These are phyloP conservation scores for Debaryomyces fabryi DNA, from an alignment of 1,139 yeast species.

Conservation along the genomic window DNA sequence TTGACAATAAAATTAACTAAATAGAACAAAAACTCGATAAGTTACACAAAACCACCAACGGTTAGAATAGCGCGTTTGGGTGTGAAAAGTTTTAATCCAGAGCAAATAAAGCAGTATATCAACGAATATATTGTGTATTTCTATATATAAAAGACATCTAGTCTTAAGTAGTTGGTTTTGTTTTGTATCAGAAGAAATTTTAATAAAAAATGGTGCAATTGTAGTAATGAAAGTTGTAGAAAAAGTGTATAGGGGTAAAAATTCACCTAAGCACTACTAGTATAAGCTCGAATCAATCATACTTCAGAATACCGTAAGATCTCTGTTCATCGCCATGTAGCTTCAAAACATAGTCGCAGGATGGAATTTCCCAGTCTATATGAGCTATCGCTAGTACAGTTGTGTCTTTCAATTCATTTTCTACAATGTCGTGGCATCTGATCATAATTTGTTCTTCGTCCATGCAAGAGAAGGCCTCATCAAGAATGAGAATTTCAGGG, in stretches of 20 bases:
- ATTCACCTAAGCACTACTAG: not conserved
- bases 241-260: not conserved
- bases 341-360: slow-evolving; percentile 37
- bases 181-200: not conserved
- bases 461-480: slow-evolving; percentile 94
- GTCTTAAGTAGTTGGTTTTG: too few species aligned
- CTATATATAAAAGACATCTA: not conserved
- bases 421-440: slow-evolving; percentile 66
- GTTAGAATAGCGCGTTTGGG: not conserved
- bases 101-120: not conserved
- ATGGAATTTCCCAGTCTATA: slow-evolving; percentile 51
- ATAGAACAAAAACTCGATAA: not conserved
- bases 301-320: slow-evolving; percentile 21
- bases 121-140: not conserved
- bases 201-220: not conserved
- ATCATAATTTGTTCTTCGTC: slow-evolving; percentile 61
- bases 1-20: not conserved
- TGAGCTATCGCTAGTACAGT: slow-evolving; percentile 83
- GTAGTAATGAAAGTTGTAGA: not conserved
- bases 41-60: slow-evolving; percentile 3
- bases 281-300: not conserved
- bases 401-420: slow-evolving; percentile 53
- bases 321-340: slow-evolving; percentile 38
- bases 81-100: slow-evolving; percentile 1
- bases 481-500: slow-evolving; percentile 79